Base-by-base conservation (phyloP, 805 yeast genomes). In the Saturnispora galanensis region DNA sequence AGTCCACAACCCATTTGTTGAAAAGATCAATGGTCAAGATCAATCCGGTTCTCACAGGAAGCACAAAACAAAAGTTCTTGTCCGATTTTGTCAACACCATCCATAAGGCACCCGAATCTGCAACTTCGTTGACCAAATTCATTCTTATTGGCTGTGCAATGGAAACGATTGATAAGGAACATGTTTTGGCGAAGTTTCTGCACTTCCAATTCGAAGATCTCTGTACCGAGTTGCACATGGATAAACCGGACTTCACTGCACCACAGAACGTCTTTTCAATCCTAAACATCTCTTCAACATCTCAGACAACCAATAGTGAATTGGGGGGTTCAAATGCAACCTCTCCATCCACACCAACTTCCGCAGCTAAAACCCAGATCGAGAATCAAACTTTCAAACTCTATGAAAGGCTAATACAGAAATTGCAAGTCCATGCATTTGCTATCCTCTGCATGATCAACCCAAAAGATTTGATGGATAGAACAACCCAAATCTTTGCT, bases 111-210 rank as follows among this genome's bases (percentile, higher is more conserved):
- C 64, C 65, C 4, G 46, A 45, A 8, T 53, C 56, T 28, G 55
- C 64, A 4, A 63, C 59, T 29, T 55, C 64, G 39, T 44, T 68
- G 39, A 56, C 61, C 5, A 55, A 53, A 8, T 49, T 67, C n/a
- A 48, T 67, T 32, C 46, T 56, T 26, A 56, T 65, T 30, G 68
- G 69, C 7, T 53, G 65, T 13, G 56, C 64, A 0, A 44, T 65
- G 11, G 52, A 53, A 30, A 15, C 50, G 0, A 34, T 49, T 16
- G 59, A 59, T 13, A 56, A 61, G 28, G 35, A 50, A 3, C 55
- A 62, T 48, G 48, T 59, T 2, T 38, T 64, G 15, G 64, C 58
- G 1, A 52, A 52, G 32, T 68, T 60, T 47, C 45, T 67, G 2
- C 40, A 44, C 15, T 46, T 49, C 11, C 46, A 56, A 34, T 60